Evolutionary conservation across 495 filamentous ascomycete species (phyloP).

Genomic region (Podospora comata): DNA sequence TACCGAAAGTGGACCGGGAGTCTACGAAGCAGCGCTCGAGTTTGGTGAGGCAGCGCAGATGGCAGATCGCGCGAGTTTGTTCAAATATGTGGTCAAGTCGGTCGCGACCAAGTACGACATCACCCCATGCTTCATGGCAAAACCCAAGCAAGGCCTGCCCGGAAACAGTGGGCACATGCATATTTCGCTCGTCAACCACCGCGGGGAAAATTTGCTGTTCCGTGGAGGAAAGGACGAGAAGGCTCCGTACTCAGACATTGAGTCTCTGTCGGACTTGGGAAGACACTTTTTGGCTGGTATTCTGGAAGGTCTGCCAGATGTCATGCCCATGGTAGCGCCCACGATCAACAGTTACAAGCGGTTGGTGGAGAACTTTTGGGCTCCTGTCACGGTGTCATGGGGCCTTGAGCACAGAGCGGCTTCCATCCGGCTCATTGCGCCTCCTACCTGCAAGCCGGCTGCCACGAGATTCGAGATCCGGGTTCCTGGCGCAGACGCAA

Average conservation of each 20-base stretch:
- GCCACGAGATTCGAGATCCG: conserved; percentile 91
- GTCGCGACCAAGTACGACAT: conserved; percentile 82
- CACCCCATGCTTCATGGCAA: conserved; percentile 99
- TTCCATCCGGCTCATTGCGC: conserved; percentile 82
- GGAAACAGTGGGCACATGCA: conserved; percentile 97
- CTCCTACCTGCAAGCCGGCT: conserved; percentile 75
- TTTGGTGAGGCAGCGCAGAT: conserved; percentile 79
- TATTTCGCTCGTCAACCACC: conserved; percentile 69
- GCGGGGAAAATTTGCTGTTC: conserved; percentile 75
- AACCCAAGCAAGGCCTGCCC: conserved; percentile 81
- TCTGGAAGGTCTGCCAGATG: conserved; percentile 81
- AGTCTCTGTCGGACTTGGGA: conserved; percentile 78
- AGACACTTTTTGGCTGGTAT: conserved; percentile 92
- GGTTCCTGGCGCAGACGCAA: conserved; percentile 86
- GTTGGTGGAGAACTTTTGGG: conserved; percentile 98
- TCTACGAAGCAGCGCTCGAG: conserved; percentile 91
- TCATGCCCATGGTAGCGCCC: conserved; percentile 93
- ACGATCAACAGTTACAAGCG: conserved; percentile 97
- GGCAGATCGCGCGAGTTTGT: conserved; percentile 86
- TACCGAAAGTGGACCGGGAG: conserved; percentile 92
- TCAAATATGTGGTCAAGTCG: conserved; percentile 92
- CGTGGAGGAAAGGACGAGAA: conserved; percentile 66
- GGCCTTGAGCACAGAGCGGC: conserved; percentile 92
- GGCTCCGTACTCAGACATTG: conserved; percentile 69
- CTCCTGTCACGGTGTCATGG: conserved; percentile 95